Base-by-base conservation (phyloP, 2,329 filamentous ascomycete species). In the Dothideomycetes sp. region DNA sequence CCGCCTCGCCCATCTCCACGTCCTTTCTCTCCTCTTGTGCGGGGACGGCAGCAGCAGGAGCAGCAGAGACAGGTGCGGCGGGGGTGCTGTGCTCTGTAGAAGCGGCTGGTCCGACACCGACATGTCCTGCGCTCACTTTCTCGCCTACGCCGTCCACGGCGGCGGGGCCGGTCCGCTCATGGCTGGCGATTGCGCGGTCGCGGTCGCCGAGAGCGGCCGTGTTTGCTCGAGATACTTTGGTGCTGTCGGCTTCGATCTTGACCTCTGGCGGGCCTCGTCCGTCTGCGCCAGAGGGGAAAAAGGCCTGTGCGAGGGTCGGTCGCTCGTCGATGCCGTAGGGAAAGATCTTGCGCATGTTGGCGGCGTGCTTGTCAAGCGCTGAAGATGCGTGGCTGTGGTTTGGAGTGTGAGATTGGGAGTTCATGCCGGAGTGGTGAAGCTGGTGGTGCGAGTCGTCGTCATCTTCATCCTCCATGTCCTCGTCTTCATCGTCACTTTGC, bases 261-360 rank as follows among this genome's bases (percentile, higher is more conserved):
- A 43, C 41, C 9, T 27, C 22, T 19, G 37, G 32, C 4, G 22
- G 36, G n/a, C 29, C 34, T 15, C 37, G 17, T 7, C 10, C 37
- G 12, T 43, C 37, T 12, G 17, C 17, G 5, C 17, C 19, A 14
- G 34, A 36, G 4, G 49, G 49, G 30, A 51, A 49, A 35, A 49
- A 53, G 14, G 49, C 43, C 30, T 49, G 47, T 16, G 45, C 47
- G 12, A 46, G 36, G 18, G 41, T 39, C 4, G 14, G 16, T 19
- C 14, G 19, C 3, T 34, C 43, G 29, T 52, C 48, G 22, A 45
- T 35, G 29, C 49, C 48, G 27, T 47, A 41, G 4, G 51, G 47
- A 29, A 57, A 56, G 27, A 58, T 52, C 41, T 48, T 50, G 14
- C 46, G 49, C 53, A 58, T 57, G 12, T 56, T 43, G 30, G 52